Percentiles rank a stretch among this genome's conserved stretches.
Conservation (phyloP, 371 early-diverging fungal genomes). For the Mortierella sp. region DNA sequence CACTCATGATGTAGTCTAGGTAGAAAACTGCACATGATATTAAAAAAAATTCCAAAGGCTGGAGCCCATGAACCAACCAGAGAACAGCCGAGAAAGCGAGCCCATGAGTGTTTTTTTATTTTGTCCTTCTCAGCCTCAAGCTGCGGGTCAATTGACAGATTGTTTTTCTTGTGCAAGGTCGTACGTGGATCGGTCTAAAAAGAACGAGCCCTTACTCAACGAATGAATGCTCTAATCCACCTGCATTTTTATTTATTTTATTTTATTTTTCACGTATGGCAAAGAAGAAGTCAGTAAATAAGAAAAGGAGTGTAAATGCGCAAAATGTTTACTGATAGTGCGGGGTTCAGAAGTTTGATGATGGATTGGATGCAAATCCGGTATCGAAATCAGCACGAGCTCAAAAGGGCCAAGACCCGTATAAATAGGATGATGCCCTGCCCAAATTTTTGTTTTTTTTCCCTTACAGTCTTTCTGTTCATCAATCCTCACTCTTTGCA, state of each 20-base stretch:
- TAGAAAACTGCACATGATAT: background rate
- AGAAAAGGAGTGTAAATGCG: background rate
- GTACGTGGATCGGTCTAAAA: conserved; percentile 17
- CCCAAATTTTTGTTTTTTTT: conserved; percentile 2
- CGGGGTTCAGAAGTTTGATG: conserved; percentile 11
- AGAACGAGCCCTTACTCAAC: background rate
- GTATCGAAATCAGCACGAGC: background rate
- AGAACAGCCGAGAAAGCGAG: conserved; percentile 13
- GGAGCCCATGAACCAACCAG: conserved; percentile 18
- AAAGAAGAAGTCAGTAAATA: background rate
- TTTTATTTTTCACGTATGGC: conserved; percentile 1
- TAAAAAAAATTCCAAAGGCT: background rate
- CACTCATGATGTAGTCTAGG: background rate
- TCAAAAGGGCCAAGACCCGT: background rate
- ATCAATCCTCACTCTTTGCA: conserved; percentile 18
- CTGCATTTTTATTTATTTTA: conserved; percentile 9
- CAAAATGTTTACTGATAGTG: background rate
- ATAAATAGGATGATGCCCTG: conserved; percentile 16
- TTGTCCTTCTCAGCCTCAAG: background rate
- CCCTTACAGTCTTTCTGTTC: conserved; percentile 52
- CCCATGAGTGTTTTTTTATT: conserved; percentile 12
- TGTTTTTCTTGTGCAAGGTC: conserved; percentile 7
- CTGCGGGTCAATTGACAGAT: conserved; percentile 8
- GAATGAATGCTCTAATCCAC: background rate
- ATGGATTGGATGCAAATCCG: background rate